Evolutionary conservation across 1,284 basidiomycete species (phyloP), one percentile per base, ranked within the genome.

Genomic region (Malassezia psittaci): DNA sequence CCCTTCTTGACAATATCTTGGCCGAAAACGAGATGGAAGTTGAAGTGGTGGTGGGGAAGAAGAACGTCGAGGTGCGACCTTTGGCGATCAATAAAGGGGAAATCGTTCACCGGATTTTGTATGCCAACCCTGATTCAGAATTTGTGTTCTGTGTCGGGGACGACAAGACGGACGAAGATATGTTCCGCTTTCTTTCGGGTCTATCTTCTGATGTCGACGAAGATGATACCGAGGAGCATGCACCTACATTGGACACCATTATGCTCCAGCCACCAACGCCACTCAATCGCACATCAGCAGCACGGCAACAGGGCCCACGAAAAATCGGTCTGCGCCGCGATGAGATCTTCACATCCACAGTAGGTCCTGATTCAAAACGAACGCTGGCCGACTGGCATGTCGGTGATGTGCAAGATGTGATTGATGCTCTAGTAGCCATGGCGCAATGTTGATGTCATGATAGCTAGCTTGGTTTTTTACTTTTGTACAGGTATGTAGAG

Each of bases 81-180:
- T 81, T 87, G 52, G 90, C 90, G 0, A 83, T 96, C 67, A 96
- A 96, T 81, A 96, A 98, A 82, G 93, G 93, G 55, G 93, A 96
- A 79, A 96, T 96, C 68, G 90, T 96, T 66, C 90, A 90, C 79
- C 80, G 90, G 44, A 84, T 96, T 54, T 75, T 96, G 57, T 96
- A 91, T 80, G 79, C 85, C 72, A 85, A 96, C 78, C 85, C 90
- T 1, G 89, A 94, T 62, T 85, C 87, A 45, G 88, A 94, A 75
- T 93, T 96, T 74, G 82, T 96, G 70, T 91, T 96, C 78, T 96
- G 93, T 75, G 91, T 89, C 0, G 93, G 93, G 49, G 93, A 96
- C 73, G 93, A 96, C 79, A 96, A 96, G 83, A 88, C 88, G 52
- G 59, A 79, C 70, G 58, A 67, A 55, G 72, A 74, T 58, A 74